Evolutionary conservation across 345 rosid genomes (phyloP), one percentile per base, ranked within the genome.

Genomic region (Abelmoschus esculentus): DNA sequence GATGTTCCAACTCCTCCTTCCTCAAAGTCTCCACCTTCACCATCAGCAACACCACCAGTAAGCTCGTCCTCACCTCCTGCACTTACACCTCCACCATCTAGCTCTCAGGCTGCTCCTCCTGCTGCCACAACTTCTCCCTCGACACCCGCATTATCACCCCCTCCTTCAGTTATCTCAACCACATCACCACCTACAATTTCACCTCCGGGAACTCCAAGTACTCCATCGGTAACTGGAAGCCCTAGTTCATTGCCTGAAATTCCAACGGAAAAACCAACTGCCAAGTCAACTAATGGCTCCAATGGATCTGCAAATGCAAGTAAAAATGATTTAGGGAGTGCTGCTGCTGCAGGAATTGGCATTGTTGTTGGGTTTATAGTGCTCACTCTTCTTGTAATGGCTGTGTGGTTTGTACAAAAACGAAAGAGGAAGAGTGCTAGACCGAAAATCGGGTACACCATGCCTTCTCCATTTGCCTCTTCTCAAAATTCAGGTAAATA

Each of bases 401-500:
- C 85, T 62, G 85, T 84, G 66, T 95, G 90, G 96, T 72, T 91
- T 55, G 78, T 73, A 57, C 83, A 79, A 18, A 86, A 80, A 79
- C 84, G 86, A 53, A 91, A 84, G 82, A 75, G 80, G 80, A 88
- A 73, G 83, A 83, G 73, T 17, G 71, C 63, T 32, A 80, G 79
- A 65, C 49, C 82, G 18, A 78, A 84, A 42, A 69, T 71, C 75
- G 89, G 87, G n/a, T 86, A 91, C 71, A 66, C 72, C 42, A 78
- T 86, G 87, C 89, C 93, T 55, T 95, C 97, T 26, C 87, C 96
- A 63, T 79, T 80, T 77, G 87, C 92, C 18, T 91, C 91, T 55
- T 91, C 97, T 28, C 97, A 90, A 73, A 86, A 85, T 76, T 91
- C 99, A 85, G 98, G 98, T 90, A 78, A 69, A 69, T 61, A 8